Conservation (phyloP, 2,329 filamentous ascomycete species). For the Fusarium pseudonygamai region DNA sequence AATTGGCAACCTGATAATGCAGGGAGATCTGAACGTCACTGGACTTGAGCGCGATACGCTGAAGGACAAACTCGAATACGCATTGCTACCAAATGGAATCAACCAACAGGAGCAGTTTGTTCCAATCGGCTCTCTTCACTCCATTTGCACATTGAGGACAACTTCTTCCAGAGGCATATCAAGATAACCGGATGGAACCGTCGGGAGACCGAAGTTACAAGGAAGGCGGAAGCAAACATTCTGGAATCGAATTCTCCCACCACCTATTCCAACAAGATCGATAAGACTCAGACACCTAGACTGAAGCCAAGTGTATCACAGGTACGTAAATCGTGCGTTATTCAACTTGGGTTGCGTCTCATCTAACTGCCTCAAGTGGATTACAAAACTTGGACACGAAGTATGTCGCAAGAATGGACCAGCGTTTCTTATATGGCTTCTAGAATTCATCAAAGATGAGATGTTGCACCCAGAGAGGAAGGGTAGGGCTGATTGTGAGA, state of each 20-base stretch:
- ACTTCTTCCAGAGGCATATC: no score
- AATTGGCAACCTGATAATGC: background rate
- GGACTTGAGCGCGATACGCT: background rate
- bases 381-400: rapidly evolving
- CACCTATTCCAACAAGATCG: background rate
- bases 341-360: background rate
- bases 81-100: background rate
- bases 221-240: background rate
- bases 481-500: background rate
- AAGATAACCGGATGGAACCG: background rate
- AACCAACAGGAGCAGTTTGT: background rate
- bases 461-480: background rate
- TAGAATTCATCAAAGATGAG: background rate
- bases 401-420: background rate
- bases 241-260: no score
- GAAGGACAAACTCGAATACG: background rate
- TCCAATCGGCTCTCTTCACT: background rate
- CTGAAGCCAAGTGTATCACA: background rate
- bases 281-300: background rate
- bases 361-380: background rate
- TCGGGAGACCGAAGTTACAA: background rate
- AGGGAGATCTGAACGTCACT: background rate
- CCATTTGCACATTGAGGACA: background rate
- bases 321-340: rapidly evolving
- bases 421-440: rapidly evolving